Percentiles rank a stretch among this genome's conserved stretches.
Conservation (phyloP, 2,329 filamentous ascomycete species). For the Microsporum audouinii region DNA sequence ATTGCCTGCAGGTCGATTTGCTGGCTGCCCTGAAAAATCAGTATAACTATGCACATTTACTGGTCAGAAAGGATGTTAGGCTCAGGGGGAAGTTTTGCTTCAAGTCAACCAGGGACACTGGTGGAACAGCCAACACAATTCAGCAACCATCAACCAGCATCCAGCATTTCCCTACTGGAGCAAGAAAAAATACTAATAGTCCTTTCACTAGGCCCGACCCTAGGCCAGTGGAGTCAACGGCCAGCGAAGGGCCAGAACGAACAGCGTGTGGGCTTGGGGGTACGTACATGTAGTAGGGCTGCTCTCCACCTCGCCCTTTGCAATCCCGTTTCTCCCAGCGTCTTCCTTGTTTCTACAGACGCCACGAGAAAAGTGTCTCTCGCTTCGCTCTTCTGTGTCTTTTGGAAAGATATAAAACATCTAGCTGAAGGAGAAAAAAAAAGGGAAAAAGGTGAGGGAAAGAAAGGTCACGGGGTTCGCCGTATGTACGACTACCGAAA, state of each 20-base stretch:
- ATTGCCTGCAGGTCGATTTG: no score
- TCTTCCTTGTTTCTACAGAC: background rate
- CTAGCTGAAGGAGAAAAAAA: background rate
- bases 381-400: no score
- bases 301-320: background rate
- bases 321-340: background rate
- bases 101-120: no score
- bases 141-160: no score
- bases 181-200: background rate
- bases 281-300: background rate
- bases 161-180: no score
- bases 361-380: no score
- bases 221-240: background rate
- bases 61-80: no score
- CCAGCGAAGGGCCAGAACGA: background rate
- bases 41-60: no score
- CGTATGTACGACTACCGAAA: background rate
- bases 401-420: no score
- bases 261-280: background rate
- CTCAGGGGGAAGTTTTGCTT: no score
- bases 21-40: no score
- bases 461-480: background rate
- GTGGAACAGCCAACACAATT: no score
- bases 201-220: background rate
- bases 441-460: background rate